A percentile compares a stretch with the other conserved stretches of the same genome.
Evolutionary conservation across 148 eudicot genomes (phyloP).

Genomic region (Arbutus unedo): DNA sequence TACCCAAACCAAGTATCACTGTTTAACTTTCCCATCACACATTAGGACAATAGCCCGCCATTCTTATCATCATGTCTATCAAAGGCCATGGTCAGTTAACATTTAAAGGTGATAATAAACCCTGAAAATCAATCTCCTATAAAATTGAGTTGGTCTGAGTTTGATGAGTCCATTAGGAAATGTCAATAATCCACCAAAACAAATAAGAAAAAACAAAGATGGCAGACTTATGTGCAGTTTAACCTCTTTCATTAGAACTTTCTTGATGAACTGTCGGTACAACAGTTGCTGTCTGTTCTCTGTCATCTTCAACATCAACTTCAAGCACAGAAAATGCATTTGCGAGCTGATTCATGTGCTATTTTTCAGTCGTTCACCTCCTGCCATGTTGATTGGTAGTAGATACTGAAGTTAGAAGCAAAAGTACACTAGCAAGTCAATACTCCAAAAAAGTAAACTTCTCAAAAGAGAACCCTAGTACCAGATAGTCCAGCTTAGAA

Average conservation of each 20-base stretch:
- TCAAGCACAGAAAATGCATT: conserved; percentile 4
- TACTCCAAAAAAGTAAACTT: neutral
- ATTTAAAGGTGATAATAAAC: neutral
- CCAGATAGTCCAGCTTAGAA: neutral
- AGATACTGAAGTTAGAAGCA: neutral
- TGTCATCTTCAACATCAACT: conserved; percentile 2
- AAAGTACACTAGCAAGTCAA: neutral
- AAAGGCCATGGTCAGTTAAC: neutral
- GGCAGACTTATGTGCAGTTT: neutral
- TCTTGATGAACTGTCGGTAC: neutral
- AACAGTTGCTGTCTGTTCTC: neutral
- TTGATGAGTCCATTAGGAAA: neutral
- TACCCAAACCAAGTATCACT: neutral
- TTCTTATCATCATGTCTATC: neutral
- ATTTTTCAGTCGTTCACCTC: neutral
- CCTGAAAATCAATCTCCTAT: neutral
- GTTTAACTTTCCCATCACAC: conserved; percentile 1
- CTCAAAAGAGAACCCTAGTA: neutral
- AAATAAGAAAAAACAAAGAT: neutral
- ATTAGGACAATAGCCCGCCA: neutral
- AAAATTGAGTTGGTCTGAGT: neutral
- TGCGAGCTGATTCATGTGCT: neutral
- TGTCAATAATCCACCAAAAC: neutral
- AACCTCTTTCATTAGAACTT: neutral
- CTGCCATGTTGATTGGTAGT: neutral